Percentiles rank a stretch among this genome's conserved stretches.
Evolutionary conservation across 2,329 filamentous ascomycete species (phyloP).

Genomic region (Piedraia hortae): DNA sequence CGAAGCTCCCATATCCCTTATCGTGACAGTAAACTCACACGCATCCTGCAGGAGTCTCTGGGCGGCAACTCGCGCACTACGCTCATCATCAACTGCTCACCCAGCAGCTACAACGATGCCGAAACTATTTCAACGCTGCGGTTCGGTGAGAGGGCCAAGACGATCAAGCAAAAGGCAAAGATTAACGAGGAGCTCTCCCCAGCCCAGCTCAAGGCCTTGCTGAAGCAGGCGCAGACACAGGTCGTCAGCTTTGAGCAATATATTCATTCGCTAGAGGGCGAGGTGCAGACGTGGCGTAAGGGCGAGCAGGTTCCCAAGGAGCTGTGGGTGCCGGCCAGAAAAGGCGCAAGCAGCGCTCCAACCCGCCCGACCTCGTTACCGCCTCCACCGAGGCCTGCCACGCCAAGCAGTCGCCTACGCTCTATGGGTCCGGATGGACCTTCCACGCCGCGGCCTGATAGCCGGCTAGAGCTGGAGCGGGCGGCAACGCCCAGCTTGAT

Average conservation of each 20-base stretch:
- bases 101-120: constrained; percentile 88
- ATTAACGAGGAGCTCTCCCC: constrained; percentile 95
- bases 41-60: constrained; percentile 87
- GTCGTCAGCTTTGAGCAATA: constrained; percentile 73
- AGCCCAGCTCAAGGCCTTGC: constrained; percentile 70
- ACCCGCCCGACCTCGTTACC: constrained; percentile 14
- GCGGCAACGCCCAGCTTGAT: constrained; percentile 67
- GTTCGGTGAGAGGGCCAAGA: constrained; percentile 89
- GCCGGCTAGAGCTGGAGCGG: constrained; percentile 42
- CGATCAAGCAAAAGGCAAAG: constrained; percentile 99
- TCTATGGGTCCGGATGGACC: constrained; percentile 21
- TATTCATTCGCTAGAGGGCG: constrained; percentile 54
- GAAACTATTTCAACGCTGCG: constrained; percentile 80
- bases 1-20: constrained; percentile 94
- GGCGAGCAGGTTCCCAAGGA: constrained; percentile 78
- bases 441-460: constrained; percentile 29
- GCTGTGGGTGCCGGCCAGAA: constrained; percentile 47
- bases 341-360: constrained; percentile 16
- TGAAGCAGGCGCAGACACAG: constrained; percentile 78
- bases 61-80: constrained; percentile 97
- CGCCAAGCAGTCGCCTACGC: constrained; percentile 28
- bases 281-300: constrained; percentile 64
- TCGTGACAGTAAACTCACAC: constrained; percentile 89
- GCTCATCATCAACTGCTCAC: constrained; percentile 96
- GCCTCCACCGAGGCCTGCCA: constrained; percentile 27